Evolutionary conservation across 495 filamentous ascomycete genomes (phyloP), one percentile per base, ranked within the genome.

Genomic region (Bathelium albidoporum): DNA sequence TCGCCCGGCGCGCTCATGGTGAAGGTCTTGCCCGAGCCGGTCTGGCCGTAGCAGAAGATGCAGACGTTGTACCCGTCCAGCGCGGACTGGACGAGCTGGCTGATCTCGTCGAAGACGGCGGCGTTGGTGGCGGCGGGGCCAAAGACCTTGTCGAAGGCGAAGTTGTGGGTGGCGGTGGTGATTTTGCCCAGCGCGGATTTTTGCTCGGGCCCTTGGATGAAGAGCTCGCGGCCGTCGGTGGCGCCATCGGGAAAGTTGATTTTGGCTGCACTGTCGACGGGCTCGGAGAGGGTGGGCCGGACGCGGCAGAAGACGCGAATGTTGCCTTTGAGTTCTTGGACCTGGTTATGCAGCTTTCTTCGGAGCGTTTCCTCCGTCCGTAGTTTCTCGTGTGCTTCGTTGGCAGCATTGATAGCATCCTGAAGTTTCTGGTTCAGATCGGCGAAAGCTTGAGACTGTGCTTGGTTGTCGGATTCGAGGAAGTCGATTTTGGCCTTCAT

Each of bases 41-140:
- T 98, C 72, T 99, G 94, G 39, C 94, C 94, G 72, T 99, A 99
- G 73, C 91, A 97, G 78, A 99, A 96, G 66, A 99, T 97, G 75
- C 93, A 97, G 36, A 99, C 94, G 71, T 99, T 99, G 75, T 97
- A 97, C 18, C 94, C 94, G 72, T 99, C 94, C 53, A 99, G 79
- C 0, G 95, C 95, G 66, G 87, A 91, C 77, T 99, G 94, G 14
- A 99, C 91, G 26, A 99, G 83, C 69, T 99, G 95, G 63, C 89
- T 94, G 76, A 97, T 97, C 71, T 97, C 94, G 63, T 90, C 92
- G 72, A 97, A 99, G 9, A 99, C 86, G 62, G 96, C 87, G 28
- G 81, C 80, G 71, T 99, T 99, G 68, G 86, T 81, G 7, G 86
- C 81, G 1, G 74, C 69, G 0, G 91, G 91, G 0, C 84, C 83